phyloP scores from a whole-genome alignment of 2,329 filamentous ascomycete species.

The Cercospora sp. region DNA sequence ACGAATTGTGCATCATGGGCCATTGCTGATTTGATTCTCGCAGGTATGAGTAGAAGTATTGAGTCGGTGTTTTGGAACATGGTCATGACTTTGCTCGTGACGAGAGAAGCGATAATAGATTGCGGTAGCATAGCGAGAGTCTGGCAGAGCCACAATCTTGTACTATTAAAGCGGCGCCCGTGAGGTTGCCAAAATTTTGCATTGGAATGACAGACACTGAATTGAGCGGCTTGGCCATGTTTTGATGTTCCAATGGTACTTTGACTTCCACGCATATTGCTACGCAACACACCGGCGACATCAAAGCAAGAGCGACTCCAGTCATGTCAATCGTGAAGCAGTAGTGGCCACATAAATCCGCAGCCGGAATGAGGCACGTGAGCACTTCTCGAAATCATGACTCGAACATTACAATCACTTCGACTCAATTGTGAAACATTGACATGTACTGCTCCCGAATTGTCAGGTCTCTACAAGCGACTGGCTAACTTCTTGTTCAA shows the following conservation, averaged over 20 bases:
- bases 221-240: not conserved
- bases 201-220: not conserved
- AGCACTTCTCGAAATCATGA: not conserved
- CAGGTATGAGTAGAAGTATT: constrained; percentile 7
- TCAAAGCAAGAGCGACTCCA: not conserved
- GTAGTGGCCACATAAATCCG: not conserved
- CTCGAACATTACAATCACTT: not conserved
- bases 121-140: constrained; percentile 6
- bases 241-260: not conserved
- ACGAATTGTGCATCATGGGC: not conserved
- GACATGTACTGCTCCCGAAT: not conserved
- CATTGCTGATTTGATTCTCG: not conserved
- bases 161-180: not conserved
- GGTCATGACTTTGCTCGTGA: not conserved
- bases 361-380: not conserved
- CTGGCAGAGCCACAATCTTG: not conserved
- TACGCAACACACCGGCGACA: not conserved
- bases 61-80: not conserved
- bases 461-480: no score
- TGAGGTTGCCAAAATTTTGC: not conserved
- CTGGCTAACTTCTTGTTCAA: no score
- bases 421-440: not conserved
- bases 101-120: not conserved
- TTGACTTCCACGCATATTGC: not conserved
- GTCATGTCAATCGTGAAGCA: not conserved